Evolutionary conservation across 257 asterid genomes (phyloP).

Genomic region (Anisodus tanguticus): DNA sequence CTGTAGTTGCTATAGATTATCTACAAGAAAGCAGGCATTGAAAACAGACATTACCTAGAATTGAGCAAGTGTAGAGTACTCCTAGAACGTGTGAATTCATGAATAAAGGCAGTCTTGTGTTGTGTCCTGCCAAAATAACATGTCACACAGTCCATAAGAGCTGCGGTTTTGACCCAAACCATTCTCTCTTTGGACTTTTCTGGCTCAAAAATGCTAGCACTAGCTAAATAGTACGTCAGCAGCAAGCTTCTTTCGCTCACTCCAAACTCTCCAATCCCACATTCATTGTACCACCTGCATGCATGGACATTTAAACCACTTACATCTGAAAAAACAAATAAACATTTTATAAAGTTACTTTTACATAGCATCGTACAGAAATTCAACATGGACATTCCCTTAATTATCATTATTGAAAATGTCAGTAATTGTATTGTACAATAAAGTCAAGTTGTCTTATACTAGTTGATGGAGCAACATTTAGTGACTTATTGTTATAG

Average conservation of each 20-base stretch:
- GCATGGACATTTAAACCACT: background rate
- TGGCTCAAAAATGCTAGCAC: conserved; percentile 67
- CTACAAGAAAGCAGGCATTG: background rate
- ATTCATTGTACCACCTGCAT: conserved; percentile 66
- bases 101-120: conserved; percentile 47
- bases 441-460: no score
- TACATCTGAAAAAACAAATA: no score
- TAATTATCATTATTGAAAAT: no score
- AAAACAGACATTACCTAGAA: background rate
- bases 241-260: conserved; percentile 49
- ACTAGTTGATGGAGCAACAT: no score
- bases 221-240: conserved; percentile 51
- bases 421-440: no score
- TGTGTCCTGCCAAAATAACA: conserved; percentile 42
- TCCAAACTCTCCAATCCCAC: conserved; percentile 51
- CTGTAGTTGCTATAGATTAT: no score
- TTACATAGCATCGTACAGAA: no score
- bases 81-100: conserved; percentile 46
- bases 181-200: conserved; percentile 59
- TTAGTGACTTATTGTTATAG: no score
- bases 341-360: no score
- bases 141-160: conserved; percentile 49
- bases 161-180: conserved; percentile 78
- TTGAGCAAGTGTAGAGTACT: conserved; percentile 32
- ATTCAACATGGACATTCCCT: no score